Base-by-base conservation (phyloP, 495 filamentous ascomycete genomes). In the Hyaloscypha finlandica region DNA sequence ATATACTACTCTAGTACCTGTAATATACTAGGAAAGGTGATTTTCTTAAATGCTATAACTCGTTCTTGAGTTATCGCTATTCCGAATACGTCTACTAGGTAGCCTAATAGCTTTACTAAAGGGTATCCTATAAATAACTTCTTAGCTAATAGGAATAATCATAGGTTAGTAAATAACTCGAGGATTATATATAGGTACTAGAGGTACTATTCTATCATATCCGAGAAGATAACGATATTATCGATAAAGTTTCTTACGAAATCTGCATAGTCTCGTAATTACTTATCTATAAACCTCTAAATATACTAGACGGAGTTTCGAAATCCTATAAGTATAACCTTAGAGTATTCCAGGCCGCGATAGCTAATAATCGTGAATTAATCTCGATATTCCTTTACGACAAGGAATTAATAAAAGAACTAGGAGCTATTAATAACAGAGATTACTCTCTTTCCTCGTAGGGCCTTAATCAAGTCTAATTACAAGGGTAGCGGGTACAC, bases 321-420 rank as follows among this genome's bases (percentile, higher is more conserved):
- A 2, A 30, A 63, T 4, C 61, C 45, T 12, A 53, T 63, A 4
- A 54, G 6, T 1, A 37, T 11, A 4, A 25, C 19, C 5, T 19
- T 6, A 2, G 4, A 54, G 5, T 6, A 11, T 12, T 53, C 6
- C 39, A 42, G 35, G 31, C 59, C 61, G 37, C 2, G 2, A 45
- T 39, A 20, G n/a, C 29, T n/a, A 45, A 39, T 12, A 8, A 61
- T 20, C 2, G 4, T 61, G 8, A 61, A 30, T 1, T 35, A 20
- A 29, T 59, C 8, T 19, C 25, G 56, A 45, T 42, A 11, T 16
- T 64, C 30, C 1, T 8, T 45, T 5, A 0, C 0, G 0, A 42
- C n/a, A 6, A 16, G 62, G 0, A 6, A 64, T 57, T 64, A 29
- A 12, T 64, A 30, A 39, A 56, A 64, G 62, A 64, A 64, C 1